These are phyloP conservation scores for Naganishia sp. DNA, from an alignment of 1,284 basidiomycete genomes.

Conservation along the genomic window DNA sequence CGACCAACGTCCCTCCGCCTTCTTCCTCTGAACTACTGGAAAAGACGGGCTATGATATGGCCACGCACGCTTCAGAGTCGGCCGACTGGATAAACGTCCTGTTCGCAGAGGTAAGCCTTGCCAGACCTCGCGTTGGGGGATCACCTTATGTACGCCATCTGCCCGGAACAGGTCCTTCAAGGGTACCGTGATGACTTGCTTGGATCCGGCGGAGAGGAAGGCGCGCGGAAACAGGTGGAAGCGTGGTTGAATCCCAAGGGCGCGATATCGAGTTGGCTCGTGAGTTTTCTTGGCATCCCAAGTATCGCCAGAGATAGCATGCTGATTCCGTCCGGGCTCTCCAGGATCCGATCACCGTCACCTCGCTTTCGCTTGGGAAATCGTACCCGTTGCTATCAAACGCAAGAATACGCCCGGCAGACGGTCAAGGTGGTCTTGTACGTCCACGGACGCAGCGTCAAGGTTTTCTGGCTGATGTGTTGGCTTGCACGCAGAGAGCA, in stretches of 20 bases:
- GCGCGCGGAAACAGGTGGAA: slow-evolving; percentile 52
- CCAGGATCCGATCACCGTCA: slow-evolving; percentile 59
- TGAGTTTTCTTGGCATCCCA: background rate
- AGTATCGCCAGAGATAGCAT: background rate
- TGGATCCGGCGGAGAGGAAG: slow-evolving; percentile 53
- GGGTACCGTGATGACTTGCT: slow-evolving; percentile 54
- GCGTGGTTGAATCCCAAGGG: slow-evolving; percentile 53
- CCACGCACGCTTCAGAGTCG: slow-evolving; percentile 58
- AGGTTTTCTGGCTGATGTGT: background rate
- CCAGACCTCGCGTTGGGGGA: slow-evolving; percentile 9
- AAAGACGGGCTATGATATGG: slow-evolving; percentile 59
- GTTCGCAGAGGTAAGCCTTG: slow-evolving; percentile 56
- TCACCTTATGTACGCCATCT: background rate
- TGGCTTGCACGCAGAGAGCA: slow-evolving; percentile 49
- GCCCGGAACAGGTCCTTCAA: slow-evolving; percentile 45
- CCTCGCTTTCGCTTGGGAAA: slow-evolving; percentile 58
- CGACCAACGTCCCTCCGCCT: slow-evolving; percentile 48
- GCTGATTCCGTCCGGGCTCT: slow-evolving; percentile 9
- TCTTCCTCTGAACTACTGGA: slow-evolving; percentile 53
- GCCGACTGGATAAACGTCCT: slow-evolving; percentile 62
- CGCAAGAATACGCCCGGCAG: slow-evolving; percentile 59
- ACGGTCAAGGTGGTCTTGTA: slow-evolving; percentile 57
- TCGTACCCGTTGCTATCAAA: slow-evolving; percentile 58
- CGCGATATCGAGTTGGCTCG: slow-evolving; percentile 15
- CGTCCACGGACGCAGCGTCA: slow-evolving; percentile 31